Evolutionary conservation across 176 grass and related monocot genomes (phyloP).

Genomic region (Chrysopogon serrulatus): DNA sequence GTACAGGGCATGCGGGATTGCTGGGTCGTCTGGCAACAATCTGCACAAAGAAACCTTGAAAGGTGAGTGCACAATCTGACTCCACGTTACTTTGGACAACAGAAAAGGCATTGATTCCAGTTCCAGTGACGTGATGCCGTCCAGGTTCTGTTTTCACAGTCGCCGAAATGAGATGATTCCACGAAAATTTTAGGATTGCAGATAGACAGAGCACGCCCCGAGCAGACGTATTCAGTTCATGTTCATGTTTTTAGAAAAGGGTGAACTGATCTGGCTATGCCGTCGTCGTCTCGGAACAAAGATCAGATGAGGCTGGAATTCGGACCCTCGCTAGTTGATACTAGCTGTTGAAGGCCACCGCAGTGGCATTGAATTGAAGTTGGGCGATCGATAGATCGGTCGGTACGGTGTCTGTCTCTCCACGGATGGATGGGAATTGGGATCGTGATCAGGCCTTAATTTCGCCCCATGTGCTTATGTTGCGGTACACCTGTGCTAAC

Average conservation of each 20-base stretch:
- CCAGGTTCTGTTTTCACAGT: not conserved
- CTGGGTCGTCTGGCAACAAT: too few species aligned
- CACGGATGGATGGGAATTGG: not conserved
- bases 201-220: too few species aligned
- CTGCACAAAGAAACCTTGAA: too few species aligned
- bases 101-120: not conserved
- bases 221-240: too few species aligned
- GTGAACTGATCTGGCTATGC: not conserved
- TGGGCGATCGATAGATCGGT: not conserved
- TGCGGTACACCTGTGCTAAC: constrained; percentile 30
- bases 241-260: too few species aligned
- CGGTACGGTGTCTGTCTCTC: not conserved
- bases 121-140: not conserved
- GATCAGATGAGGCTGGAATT: too few species aligned
- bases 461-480: not conserved
- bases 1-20: too few species aligned
- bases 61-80: too few species aligned
- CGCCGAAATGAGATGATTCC: not conserved
- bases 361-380: constrained; percentile 11
- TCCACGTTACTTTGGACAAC: not conserved
- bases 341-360: not conserved
- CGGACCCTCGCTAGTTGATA: too few species aligned
- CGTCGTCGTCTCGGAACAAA: too few species aligned
- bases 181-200: not conserved
- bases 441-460: not conserved